Evolutionary conservation across 768 basidiomycete genomes (phyloP).

Genomic region (Lactarius hatsudake): DNA sequence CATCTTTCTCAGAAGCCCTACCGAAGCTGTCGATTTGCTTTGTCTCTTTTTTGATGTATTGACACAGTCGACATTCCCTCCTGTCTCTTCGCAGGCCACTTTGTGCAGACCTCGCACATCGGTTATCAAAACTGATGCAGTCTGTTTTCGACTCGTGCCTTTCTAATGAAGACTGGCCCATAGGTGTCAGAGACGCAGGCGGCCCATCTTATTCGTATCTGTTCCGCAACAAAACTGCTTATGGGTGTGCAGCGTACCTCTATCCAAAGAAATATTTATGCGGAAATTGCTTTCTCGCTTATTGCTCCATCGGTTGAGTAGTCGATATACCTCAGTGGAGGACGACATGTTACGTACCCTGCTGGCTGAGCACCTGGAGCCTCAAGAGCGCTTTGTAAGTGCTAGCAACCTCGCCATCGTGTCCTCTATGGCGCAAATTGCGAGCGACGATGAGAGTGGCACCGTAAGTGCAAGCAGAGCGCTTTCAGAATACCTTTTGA

Average conservation of each 20-base stretch:
- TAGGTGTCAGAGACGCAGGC: constrained; percentile 36
- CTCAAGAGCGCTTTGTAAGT: constrained; percentile 6
- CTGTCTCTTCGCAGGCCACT: constrained; percentile 48
- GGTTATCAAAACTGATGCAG: constrained; percentile 40
- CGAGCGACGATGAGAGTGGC: constrained; percentile 15
- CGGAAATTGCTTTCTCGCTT: constrained; percentile 25
- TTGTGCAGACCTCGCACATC: constrained; percentile 47
- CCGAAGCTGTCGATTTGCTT: constrained; percentile 47
- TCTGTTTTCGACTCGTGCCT: constrained; percentile 45
- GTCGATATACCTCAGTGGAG: constrained; percentile 5
- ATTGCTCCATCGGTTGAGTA: constrained; percentile 18
- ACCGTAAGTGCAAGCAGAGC: constrained; percentile 18
- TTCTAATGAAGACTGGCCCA: constrained; percentile 39
- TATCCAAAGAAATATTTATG: constrained; percentile 1
- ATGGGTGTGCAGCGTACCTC: constrained; percentile 22
- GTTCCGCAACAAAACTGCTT: constrained; percentile 29
- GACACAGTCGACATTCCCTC: constrained; percentile 41
- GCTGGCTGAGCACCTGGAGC: neutral
- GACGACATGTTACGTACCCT: constrained; percentile 17
- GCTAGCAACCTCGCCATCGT: constrained; percentile 21
- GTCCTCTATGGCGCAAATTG: constrained; percentile 12
- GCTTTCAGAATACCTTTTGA: neutral
- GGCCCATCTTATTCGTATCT: constrained; percentile 41
- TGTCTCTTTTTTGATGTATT: constrained; percentile 46
- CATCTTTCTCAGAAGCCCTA: constrained; percentile 35